Evolutionary conservation across 805 yeast species (phyloP), one percentile per base, ranked within the genome.

Genomic region (Candida alai): DNA sequence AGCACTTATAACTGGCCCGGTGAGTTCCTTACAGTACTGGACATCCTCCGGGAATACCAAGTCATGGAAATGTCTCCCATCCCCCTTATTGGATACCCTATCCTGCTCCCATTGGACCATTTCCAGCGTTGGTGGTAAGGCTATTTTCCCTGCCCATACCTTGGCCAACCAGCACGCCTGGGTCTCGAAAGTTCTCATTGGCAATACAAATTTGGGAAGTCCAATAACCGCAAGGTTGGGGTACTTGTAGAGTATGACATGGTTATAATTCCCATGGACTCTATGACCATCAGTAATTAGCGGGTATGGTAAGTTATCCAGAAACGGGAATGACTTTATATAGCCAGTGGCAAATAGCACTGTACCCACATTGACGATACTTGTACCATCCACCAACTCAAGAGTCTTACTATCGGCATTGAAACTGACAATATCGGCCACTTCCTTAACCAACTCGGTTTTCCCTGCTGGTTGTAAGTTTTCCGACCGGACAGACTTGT

Each of bases 21-120:
- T 48, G 40, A 72, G 52, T 34, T 58, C 54, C 43, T 70, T 72
- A 45, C 74, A 70, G 48, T 76, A 81, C 13, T 68, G 70, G 2
- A 74, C 76, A 44, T 81, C 88, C 31, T 60, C 60, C 8, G 83
- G 82, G 42, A 54, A 66, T 11, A 55, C 56, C 52, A 81, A 50
- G 37, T 68, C 72, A 47, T 60, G 66, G 44, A 55, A 52, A 2
- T 36, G 19, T 22, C 41, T 44, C 7, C 44, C 48, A 12, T 25
- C 20, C 1, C 65, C 66, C 32, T 51, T 51, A 15, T 24, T 42
- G 5, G 30, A 43, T 5, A 51, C 29, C 36, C 70, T 65, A 16
- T 41, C 39, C 8, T 41, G 37, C 36, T 65, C 68, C 39, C 47
- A 51, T 14, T 44, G 28, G 5, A 47, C 22, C 71, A 69, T 70